phyloP scores from a whole-genome alignment of 495 filamentous ascomycete genomes.

The Collariella sp. region DNA sequence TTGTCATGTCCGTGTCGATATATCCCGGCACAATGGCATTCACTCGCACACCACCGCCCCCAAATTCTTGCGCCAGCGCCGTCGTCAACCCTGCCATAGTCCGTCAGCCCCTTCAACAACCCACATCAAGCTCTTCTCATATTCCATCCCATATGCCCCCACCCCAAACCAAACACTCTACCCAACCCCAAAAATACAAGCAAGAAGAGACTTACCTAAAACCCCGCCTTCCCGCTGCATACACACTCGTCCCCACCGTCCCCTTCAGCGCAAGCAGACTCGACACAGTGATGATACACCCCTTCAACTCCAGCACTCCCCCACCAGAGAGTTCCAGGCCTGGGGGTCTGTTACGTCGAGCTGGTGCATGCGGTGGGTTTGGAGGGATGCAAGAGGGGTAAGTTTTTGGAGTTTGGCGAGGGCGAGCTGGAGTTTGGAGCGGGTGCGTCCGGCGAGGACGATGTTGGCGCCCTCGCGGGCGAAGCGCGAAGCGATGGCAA shows the following conservation, averaged over 20 bases:
- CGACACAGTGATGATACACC: constrained; percentile 71
- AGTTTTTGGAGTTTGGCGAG: neutral
- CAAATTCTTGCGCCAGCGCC: constrained; percentile 58
- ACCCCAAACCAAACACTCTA: too few species aligned
- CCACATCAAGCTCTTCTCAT: too few species aligned
- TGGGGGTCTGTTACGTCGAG: constrained; percentile 19
- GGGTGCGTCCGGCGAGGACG: constrained; percentile 46
- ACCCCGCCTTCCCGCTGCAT: constrained; percentile 75
- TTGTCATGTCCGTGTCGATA: constrained; percentile 69
- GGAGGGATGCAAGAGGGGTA: constrained; percentile 12
- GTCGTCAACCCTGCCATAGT: constrained; percentile 65
- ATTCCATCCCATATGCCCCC: too few species aligned
- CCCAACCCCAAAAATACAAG: neutral
- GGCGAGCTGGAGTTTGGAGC: constrained; percentile 32
- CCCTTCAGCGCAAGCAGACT: constrained; percentile 59
- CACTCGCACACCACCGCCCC: constrained; percentile 50
- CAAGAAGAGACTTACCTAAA: constrained; percentile 42
- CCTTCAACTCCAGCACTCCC: too few species aligned
- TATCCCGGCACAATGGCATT: constrained; percentile 83
- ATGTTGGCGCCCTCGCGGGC: constrained; percentile 51
- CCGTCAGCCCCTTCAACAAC: constrained; percentile 33
- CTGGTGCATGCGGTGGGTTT: constrained; percentile 6
- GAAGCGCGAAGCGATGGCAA: constrained; percentile 56
- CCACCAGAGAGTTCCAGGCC: constrained; percentile 22
- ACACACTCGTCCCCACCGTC: constrained; percentile 57